phyloP scores from a whole-genome alignment of 306 rosid genomes.

The Sesbania bispinosa region DNA sequence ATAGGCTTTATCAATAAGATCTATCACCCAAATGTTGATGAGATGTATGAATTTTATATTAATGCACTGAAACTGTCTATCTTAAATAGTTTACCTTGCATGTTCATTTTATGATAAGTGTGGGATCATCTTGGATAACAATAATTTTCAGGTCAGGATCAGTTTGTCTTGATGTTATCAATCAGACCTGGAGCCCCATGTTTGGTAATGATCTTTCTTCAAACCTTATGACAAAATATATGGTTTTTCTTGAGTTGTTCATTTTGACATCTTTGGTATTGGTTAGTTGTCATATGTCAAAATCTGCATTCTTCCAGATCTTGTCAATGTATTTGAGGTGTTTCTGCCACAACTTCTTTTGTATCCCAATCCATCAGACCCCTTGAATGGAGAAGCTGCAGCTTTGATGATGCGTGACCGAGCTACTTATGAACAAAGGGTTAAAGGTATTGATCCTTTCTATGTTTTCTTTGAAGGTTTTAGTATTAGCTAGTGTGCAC shows the following conservation, averaged over 20 bases:
- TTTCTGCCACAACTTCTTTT: slow-evolving; percentile 52
- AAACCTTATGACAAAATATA: not conserved
- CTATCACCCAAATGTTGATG: slow-evolving; percentile 56
- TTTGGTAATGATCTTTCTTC: slow-evolving; percentile 32
- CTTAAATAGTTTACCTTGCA: not conserved
- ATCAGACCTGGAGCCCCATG: slow-evolving; percentile 59
- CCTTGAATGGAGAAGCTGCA: slow-evolving; percentile 52
- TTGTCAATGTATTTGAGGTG: slow-evolving; percentile 51
- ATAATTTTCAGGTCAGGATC: slow-evolving; percentile 49
- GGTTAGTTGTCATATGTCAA: slow-evolving; percentile 13
- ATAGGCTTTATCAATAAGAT: slow-evolving; percentile 51
- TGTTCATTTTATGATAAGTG: not conserved
- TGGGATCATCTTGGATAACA: not conserved
- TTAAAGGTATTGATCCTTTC: slow-evolving; percentile 36
- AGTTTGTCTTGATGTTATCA: slow-evolving; percentile 51
- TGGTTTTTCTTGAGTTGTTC: not conserved
- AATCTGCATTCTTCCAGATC: slow-evolving; percentile 32
- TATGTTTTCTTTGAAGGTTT: not conserved
- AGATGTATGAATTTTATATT: slow-evolving; percentile 36
- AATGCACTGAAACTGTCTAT: not conserved
- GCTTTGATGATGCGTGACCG: slow-evolving; percentile 51
- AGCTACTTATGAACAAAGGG: slow-evolving; percentile 37
- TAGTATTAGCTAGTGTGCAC: not conserved
- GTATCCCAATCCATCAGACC: slow-evolving; percentile 54
- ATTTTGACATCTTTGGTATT: not conserved